Conservation (phyloP, 2,329 filamentous ascomycete genomes). For the Hysterium pulicare region DNA sequence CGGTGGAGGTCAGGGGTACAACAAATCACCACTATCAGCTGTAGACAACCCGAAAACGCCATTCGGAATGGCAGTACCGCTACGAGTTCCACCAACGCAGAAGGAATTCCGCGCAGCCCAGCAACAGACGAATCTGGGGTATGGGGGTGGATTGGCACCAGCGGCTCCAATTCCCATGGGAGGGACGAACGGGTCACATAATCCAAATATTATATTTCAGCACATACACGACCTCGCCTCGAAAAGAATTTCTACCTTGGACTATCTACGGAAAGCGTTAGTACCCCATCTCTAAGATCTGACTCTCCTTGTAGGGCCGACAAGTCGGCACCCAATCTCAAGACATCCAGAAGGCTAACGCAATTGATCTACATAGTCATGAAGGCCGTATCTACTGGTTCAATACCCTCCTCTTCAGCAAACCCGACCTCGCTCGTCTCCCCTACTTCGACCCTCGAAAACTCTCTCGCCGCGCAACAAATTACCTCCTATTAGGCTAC, state of each 20-base stretch:
- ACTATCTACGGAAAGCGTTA: slow-evolving; percentile 89
- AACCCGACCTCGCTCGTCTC: slow-evolving; percentile 73
- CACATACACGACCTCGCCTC: slow-evolving; percentile 79
- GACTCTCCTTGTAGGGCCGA: slow-evolving; percentile 4
- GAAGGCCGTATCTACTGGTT: slow-evolving; percentile 97
- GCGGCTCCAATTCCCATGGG: slow-evolving; percentile 27
- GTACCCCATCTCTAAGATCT: slow-evolving; percentile 34
- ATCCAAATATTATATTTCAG: slow-evolving; percentile 57
- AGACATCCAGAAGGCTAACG: neutral
- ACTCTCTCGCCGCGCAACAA: slow-evolving; percentile 84
- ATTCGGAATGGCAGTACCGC: slow-evolving; percentile 27
- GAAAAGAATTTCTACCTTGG: slow-evolving; percentile 90
- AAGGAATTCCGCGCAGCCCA: slow-evolving; percentile 25
- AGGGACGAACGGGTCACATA: slow-evolving; percentile 23
- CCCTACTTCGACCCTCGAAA: slow-evolving; percentile 83
- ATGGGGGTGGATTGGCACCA: slow-evolving; percentile 22
- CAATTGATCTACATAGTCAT: slow-evolving; percentile 57
- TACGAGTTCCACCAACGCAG: slow-evolving; percentile 23
- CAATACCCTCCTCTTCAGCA: slow-evolving; percentile 91
- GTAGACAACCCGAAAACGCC: slow-evolving; percentile 34
- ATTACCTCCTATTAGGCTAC: slow-evolving; percentile 88
- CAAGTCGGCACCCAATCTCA: neutral
- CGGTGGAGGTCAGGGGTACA: slow-evolving; percentile 16
- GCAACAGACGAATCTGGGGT: slow-evolving; percentile 10
- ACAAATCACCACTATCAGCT: slow-evolving; percentile 30